Evolutionary conservation across 306 rosid genomes (phyloP).

Genomic region (Crataegus laevigata): DNA sequence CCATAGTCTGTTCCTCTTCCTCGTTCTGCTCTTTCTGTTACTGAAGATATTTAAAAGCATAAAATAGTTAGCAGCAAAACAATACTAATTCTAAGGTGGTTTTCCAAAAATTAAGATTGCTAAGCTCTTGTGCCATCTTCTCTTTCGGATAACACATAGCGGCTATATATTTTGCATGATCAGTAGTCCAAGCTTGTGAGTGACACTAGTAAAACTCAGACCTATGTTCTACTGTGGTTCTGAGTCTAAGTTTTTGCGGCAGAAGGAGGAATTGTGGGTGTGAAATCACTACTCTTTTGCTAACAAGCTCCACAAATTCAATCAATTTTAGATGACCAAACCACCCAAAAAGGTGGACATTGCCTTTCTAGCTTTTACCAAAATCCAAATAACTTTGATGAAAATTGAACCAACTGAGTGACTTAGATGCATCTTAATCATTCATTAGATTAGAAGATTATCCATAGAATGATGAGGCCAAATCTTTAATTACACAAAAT

Average conservation of each 20-base stretch:
- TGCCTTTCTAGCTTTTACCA: background rate
- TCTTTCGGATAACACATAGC: background rate
- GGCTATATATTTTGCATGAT: background rate
- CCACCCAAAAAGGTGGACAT: background rate
- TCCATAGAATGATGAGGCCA: background rate
- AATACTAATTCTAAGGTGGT: background rate
- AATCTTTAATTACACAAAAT: background rate
- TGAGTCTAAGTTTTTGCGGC: background rate
- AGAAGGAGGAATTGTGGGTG: too few species aligned
- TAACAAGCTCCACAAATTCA: background rate
- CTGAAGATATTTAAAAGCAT: background rate
- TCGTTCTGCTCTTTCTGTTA: conserved; percentile 11
- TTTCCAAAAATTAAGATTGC: background rate
- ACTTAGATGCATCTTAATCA: background rate
- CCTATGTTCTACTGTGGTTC: background rate
- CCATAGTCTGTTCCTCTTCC: conserved; percentile 22
- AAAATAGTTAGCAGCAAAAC: background rate
- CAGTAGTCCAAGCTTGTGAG: background rate
- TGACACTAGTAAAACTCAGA: background rate
- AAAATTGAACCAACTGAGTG: background rate
- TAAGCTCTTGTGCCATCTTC: background rate
- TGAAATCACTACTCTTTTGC: too few species aligned
- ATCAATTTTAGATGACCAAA: background rate
- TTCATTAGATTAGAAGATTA: background rate
- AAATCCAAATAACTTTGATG: background rate